phyloP scores from a whole-genome alignment of 495 filamentous ascomycete species.

The Hypoxylon trugodes region DNA sequence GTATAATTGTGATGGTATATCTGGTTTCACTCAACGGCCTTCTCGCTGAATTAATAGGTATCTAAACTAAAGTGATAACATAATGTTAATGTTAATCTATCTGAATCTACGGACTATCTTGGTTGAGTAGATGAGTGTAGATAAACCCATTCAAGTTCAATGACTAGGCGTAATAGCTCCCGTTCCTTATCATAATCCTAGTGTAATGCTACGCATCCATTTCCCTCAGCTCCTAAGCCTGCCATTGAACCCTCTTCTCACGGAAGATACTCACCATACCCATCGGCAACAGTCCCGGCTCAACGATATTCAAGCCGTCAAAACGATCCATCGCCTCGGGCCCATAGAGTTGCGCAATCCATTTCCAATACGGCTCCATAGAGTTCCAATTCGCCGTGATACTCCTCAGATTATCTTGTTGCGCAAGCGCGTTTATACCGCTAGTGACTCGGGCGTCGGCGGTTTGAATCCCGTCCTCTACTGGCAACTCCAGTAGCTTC shows the following conservation, averaged over 20 bases:
- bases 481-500: slow-evolving; percentile 51
- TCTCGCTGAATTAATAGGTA: no score
- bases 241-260: slow-evolving; percentile 67
- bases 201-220: no score
- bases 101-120: no score
- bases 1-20: no score
- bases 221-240: no score
- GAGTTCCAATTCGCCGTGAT: slow-evolving; percentile 43
- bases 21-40: no score
- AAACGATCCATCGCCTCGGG: slow-evolving; percentile 66
- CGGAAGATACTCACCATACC: slow-evolving; percentile 71
- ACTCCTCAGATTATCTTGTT: slow-evolving; percentile 25
- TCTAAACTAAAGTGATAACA: no score
- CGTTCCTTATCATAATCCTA: no score
- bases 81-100: no score
- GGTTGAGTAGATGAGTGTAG: no score
- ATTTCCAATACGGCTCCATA: slow-evolving; percentile 69
- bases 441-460: slow-evolving; percentile 40
- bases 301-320: slow-evolving; percentile 70
- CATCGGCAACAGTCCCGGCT: slow-evolving; percentile 67
- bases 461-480: slow-evolving; percentile 46
- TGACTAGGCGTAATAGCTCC: no score
- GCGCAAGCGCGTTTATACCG: slow-evolving; percentile 36
- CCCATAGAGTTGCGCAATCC: slow-evolving; percentile 68
- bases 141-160: no score